Conservation (phyloP, 169 alveolate species). For the Cryptosporidium sp. region DNA sequence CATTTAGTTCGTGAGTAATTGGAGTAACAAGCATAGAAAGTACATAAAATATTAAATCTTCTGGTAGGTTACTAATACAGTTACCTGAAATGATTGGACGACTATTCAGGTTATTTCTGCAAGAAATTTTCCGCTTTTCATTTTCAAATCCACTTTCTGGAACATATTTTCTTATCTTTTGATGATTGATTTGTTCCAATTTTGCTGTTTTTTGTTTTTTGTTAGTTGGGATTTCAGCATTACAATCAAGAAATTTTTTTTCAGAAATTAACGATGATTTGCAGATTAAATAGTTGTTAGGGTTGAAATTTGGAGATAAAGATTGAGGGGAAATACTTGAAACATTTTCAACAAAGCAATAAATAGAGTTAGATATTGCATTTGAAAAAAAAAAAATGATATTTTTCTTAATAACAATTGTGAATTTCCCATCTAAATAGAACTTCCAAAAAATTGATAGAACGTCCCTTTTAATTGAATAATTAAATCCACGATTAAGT, state of each 20-base stretch:
- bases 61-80: constrained; percentile 15
- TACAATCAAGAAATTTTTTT: neutral
- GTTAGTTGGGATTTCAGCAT: neutral
- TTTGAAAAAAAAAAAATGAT: constrained; percentile 13
- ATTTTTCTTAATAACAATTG: constrained; percentile 23
- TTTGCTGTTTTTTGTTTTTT: constrained; percentile 1
- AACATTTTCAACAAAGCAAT: neutral
- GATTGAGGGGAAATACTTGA: constrained; percentile 2
- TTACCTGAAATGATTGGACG: neutral
- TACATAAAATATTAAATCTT: constrained; percentile 41
- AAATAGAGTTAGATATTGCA: constrained; percentile 6
- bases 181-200: neutral
- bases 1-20: neutral
- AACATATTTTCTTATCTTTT: neutral
- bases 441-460: constrained; percentile 37
- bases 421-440: constrained; percentile 25
- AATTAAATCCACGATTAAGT: constrained; percentile 5
- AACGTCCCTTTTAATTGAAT: constrained; percentile 30
- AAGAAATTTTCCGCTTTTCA: neutral
- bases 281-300: neutral
- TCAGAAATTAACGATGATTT: neutral
- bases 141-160: neutral
- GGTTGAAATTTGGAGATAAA: constrained; percentile 14
- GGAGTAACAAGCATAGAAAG: constrained; percentile 44
- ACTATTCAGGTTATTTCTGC: neutral